Conservation (phyloP, 345 rosid genomes). For the Brassica cretica region DNA sequence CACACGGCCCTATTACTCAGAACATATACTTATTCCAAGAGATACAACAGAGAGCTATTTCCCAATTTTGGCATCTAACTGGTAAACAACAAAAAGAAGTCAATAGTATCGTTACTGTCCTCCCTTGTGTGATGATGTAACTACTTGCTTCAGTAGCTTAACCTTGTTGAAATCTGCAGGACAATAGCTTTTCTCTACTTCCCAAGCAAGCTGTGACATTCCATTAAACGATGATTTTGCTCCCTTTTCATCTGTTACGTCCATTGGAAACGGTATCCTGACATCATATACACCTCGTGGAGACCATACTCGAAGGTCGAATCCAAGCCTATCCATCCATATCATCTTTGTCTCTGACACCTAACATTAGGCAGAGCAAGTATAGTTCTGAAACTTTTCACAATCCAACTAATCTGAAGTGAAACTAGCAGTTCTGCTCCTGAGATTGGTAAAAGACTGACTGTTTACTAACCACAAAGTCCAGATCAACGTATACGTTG, state of each 20-base stretch:
- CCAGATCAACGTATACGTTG: slow-evolving; percentile 72
- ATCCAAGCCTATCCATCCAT: slow-evolving; percentile 89
- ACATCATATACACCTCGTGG: slow-evolving; percentile 59
- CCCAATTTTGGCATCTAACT: not conserved
- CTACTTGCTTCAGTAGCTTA: slow-evolving; percentile 60
- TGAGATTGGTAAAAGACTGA: not conserved
- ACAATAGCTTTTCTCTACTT: slow-evolving; percentile 73
- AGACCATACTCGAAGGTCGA: slow-evolving; percentile 60
- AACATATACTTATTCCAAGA: not conserved
- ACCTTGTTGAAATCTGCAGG: slow-evolving; percentile 61
- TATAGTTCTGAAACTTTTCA: not conserved
- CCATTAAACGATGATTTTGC: slow-evolving; percentile 88
- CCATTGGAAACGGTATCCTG: slow-evolving; percentile 83
- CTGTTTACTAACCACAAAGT: slow-evolving; percentile 63
- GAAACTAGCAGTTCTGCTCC: not conserved
- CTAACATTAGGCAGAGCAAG: slow-evolving; percentile 38
- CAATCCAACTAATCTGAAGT: not conserved
- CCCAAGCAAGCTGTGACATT: slow-evolving; percentile 96
- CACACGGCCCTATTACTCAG: not conserved
- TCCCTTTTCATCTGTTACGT: slow-evolving; percentile 83
- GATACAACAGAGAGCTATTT: not conserved
- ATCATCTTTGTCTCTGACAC: slow-evolving; percentile 79
- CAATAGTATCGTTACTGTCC: not conserved
- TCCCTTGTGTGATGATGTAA: slow-evolving; percentile 22
- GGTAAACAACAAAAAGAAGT: not conserved